Evolutionary conservation across 176 grass and related monocot species (phyloP).

Genomic region (Coix lacrymajobi): DNA sequence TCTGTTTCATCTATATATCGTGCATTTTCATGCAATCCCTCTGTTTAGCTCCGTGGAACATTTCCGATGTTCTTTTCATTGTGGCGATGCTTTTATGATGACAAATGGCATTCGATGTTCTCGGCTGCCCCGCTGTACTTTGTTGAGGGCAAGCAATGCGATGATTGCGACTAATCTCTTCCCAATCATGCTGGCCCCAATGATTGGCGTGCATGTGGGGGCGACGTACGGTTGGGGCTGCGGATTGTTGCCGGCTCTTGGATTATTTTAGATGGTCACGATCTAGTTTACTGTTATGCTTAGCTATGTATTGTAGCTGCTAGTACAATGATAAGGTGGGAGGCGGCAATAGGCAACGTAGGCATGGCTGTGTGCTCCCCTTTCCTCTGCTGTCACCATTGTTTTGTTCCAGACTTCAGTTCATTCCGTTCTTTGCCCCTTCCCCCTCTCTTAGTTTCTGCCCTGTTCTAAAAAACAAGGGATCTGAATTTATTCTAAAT

Average conservation of each 20-base stretch:
- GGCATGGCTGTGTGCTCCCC: not conserved
- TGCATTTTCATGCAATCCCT: too few relatives aligned
- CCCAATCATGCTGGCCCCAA: not conserved
- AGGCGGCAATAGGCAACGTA: too few relatives aligned
- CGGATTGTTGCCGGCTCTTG: not conserved
- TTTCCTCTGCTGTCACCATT: constrained; percentile 3
- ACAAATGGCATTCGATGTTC: not conserved
- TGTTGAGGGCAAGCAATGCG: not conserved
- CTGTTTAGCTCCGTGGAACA: not conserved
- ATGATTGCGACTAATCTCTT: not conserved
- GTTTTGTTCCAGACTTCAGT: not conserved
- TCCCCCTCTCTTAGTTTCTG: not conserved
- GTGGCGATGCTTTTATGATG: too few relatives aligned
- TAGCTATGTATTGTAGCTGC: too few relatives aligned
- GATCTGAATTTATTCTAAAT: too few relatives aligned
- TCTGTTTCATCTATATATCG: too few relatives aligned
- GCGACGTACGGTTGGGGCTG: not conserved
- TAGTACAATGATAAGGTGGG: too few relatives aligned
- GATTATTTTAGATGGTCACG: not conserved
- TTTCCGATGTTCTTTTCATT: not conserved
- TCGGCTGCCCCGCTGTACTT: not conserved
- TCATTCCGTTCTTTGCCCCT: not conserved
- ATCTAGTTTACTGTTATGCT: not conserved
- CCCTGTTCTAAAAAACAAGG: too few relatives aligned
- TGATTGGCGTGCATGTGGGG: constrained; percentile 17